Evolutionary conservation across 305 asterid genomes (phyloP).

Genomic region (Lippia alba): DNA sequence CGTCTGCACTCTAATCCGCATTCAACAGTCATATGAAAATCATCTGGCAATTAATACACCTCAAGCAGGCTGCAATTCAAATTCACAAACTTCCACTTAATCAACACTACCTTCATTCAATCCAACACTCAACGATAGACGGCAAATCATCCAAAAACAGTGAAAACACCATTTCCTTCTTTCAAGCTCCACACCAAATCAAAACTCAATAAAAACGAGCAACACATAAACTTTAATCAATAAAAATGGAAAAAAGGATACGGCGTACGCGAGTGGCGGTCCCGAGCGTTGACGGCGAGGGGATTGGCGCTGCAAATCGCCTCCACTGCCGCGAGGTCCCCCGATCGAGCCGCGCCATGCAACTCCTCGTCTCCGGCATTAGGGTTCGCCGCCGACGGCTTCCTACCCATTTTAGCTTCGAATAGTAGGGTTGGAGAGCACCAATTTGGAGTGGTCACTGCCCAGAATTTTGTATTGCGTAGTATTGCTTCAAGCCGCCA

Average conservation of each 20-base stretch:
- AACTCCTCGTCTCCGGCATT: constrained; percentile 51
- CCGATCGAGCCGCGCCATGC: constrained; percentile 86
- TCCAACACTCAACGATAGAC: not conserved
- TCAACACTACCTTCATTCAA: constrained; percentile 1
- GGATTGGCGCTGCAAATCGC: constrained; percentile 74
- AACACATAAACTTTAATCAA: not conserved
- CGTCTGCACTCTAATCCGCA: not conserved
- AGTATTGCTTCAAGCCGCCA: constrained; percentile 2
- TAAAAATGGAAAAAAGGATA: constrained; percentile 44
- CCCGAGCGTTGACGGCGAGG: constrained; percentile 79
- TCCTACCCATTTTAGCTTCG: constrained; percentile 58
- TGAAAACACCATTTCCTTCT: not conserved
- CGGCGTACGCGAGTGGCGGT: constrained; percentile 96
- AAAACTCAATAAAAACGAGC: not conserved
- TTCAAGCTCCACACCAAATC: constrained; percentile 11
- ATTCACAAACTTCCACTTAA: constrained; percentile 15
- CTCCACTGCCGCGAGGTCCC: constrained; percentile 75
- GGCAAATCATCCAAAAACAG: not conserved
- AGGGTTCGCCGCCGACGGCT: constrained; percentile 35
- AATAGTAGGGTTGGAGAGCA: constrained; percentile 4
- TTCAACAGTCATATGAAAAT: not conserved
- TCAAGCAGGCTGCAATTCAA: not conserved
- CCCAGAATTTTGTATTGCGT: not conserved
- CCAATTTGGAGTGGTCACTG: not conserved
- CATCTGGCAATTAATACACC: constrained; percentile 3